These are phyloP conservation scores for Dactylorhiza incarnata DNA, from an alignment of 106 monocot species.

Conservation along the genomic window DNA sequence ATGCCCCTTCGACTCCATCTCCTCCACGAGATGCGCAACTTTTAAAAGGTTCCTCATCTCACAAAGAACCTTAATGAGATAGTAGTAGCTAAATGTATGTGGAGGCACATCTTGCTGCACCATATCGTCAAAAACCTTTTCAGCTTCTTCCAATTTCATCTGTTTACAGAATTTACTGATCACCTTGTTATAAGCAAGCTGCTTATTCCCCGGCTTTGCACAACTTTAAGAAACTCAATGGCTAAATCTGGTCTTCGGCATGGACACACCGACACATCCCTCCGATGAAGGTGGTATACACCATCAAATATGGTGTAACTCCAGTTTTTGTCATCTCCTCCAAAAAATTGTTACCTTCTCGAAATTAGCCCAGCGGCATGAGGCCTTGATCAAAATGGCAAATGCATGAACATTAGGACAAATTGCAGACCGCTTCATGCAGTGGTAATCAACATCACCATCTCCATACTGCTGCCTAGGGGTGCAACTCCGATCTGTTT, in stretches of 20 bases:
- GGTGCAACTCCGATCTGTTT: no score
- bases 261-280: constrained; percentile 37
- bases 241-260: constrained; percentile 34
- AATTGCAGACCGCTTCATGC: constrained; percentile 32
- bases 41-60: constrained; percentile 25
- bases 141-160: constrained; percentile 46
- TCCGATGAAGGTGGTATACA: constrained; percentile 33
- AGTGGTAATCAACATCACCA: constrained; percentile 27
- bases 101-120: constrained; percentile 19
- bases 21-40: constrained; percentile 50
- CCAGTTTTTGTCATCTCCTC: constrained; percentile 40
- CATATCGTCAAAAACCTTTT: constrained; percentile 63
- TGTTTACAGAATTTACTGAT: constrained; percentile 58
- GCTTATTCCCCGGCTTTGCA: constrained; percentile 20
- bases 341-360: constrained; percentile 24
- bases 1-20: constrained; percentile 50
- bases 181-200: constrained; percentile 45
- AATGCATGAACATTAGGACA: constrained; percentile 27
- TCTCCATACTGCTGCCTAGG: constrained; percentile 21
- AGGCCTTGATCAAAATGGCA: constrained; percentile 50
- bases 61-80: constrained; percentile 58
- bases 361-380: constrained; percentile 23
- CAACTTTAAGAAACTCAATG: constrained; percentile 28
- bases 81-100: constrained; percentile 41
- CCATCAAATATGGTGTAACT: constrained; percentile 26